Base-by-base conservation (phyloP, 2,329 filamentous ascomycete species). In the Aspergillus ochraceus region DNA sequence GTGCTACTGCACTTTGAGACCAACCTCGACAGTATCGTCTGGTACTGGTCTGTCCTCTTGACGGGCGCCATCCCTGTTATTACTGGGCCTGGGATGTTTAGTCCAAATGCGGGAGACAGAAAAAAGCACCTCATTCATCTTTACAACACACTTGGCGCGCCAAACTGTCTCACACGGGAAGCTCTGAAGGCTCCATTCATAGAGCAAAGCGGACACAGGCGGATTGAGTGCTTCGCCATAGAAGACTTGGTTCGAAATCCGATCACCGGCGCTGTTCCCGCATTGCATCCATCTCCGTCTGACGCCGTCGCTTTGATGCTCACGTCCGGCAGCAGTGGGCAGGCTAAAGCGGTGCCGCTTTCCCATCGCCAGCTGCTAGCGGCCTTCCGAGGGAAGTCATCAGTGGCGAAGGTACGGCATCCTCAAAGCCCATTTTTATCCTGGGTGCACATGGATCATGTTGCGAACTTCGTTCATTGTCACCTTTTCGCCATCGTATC, bases 391-490 rank as follows among this genome's bases (percentile, higher is more conserved):
- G 80, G 79, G 20, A 84, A 84, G 64, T 57, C 61, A 2, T 47
- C 59, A 1, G 36, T 14, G 6, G 39, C 36, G 9, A 47, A 47
- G 45, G 14, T 46, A 9, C 39, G 22, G 9, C 30, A 22, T 20
- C 52, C 52, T n/a, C 26, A 22, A 11, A 47, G 24, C 14, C 39
- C 42, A n/a, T 55, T 58, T 14, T 70, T 73, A 51, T 61, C 72
- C 10, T 84, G 81, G 81, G 77, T 83, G 19, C 76, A 76, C 1
- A 69, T 86, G 12, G 83, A 86, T 60, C 84, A 86, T 59, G 82
- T 84, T 11, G 84, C 80, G 0, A 79, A 73, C 61, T 68, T 87
- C 5, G 72, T 75, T 1, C 81, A 86, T 54, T 78, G 81, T 12
- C 84, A 86, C 62, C 66, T 86, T 0, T 77, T 78, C n/a, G 80